Evolutionary conservation across 1,284 basidiomycete species (phyloP), one percentile per base, ranked within the genome.

Genomic region (Tylopilus sp.): DNA sequence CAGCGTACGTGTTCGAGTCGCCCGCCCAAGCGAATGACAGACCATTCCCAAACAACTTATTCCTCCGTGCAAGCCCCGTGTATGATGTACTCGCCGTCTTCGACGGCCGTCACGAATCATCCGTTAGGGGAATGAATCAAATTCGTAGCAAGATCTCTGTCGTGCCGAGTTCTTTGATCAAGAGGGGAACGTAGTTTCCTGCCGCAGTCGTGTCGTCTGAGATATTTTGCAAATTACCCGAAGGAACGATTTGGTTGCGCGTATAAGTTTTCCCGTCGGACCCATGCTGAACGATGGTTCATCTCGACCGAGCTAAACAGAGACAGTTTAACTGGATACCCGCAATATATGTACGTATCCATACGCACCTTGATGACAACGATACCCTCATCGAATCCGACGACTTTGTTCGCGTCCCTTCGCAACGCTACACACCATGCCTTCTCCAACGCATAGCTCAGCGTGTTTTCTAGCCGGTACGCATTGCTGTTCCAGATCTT

Each of bases 211-310:
- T 72, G 58, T 91, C 90, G 26, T 86, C 83, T 26, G 83, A 79
- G n/a, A n/a, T n/a, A n/a, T n/a, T n/a, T n/a, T n/a, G n/a, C 57
- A 99, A 83, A 78, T 97, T 98, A 9, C 92, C 92, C 10, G 95
- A 97, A 39, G 98, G 84, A 60, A 99, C 95, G 72, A 97, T 91
- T 65, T 96, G 95, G 82, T 98, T 97, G 66, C 89, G 91, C 7
- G 96, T 96, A 79, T 95, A 99, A 66, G 99, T 92, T 69, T 99
- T 91, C n/a, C n/a, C n/a, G n/a, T 81, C 99, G 90, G 84, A 78
- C 99, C 98, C 95, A 99, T 98, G 80, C 93, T 96, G 74, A 95
- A 95, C 19, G 95, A 94, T 0, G 98, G 98, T 77, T 99, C 97
- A 79, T 99, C 98, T 52, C 96, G 91, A 41, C 97, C 97, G 62